phyloP scores from a whole-genome alignment of 192 early-diverging fungal genomes.

The Backusella tuberculispora region DNA sequence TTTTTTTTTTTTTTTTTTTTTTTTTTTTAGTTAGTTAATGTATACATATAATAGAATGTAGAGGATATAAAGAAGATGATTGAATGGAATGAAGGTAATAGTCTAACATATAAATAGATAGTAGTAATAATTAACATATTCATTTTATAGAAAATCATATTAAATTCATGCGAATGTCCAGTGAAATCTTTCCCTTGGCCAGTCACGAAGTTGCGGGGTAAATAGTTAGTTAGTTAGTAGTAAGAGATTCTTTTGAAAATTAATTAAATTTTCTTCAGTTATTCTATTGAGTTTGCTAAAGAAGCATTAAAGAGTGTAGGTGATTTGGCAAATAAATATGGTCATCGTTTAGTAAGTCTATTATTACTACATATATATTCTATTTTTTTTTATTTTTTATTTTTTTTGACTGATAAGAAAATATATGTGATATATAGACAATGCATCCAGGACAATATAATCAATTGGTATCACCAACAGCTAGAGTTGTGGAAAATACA shows the following conservation, averaged over 20 bases:
- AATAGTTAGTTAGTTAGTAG: slow-evolving; percentile 1
- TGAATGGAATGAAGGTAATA: slow-evolving; percentile 46
- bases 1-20: not conserved
- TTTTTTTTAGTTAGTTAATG: no score
- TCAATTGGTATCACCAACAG: slow-evolving; percentile 45
- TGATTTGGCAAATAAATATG: slow-evolving; percentile 39
- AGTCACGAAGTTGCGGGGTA: slow-evolving; percentile 50
- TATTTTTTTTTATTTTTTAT: not conserved
- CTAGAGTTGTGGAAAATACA: slow-evolving; percentile 40
- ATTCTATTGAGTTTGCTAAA: slow-evolving; percentile 43
- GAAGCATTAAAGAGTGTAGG: slow-evolving; percentile 43
- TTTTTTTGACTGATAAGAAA: no score
- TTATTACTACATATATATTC: not conserved
- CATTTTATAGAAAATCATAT: slow-evolving; percentile 37
- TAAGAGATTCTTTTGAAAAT: not conserved
- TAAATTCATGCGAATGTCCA: slow-evolving; percentile 53
- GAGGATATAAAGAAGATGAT: slow-evolving; percentile 44
- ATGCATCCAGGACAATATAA: slow-evolving; percentile 57
- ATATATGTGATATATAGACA: no score
- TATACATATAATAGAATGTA: slow-evolving; percentile 31
- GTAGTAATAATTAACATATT: not conserved
- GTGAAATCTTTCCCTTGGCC: slow-evolving; percentile 55
- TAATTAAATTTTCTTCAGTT: slow-evolving; percentile 20
- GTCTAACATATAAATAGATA: not conserved
- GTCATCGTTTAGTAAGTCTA: slow-evolving; percentile 44